Evolutionary conservation across 2,329 filamentous ascomycete species (phyloP), one percentile per base, ranked within the genome.

Genomic region (Thelonectria olida): DNA sequence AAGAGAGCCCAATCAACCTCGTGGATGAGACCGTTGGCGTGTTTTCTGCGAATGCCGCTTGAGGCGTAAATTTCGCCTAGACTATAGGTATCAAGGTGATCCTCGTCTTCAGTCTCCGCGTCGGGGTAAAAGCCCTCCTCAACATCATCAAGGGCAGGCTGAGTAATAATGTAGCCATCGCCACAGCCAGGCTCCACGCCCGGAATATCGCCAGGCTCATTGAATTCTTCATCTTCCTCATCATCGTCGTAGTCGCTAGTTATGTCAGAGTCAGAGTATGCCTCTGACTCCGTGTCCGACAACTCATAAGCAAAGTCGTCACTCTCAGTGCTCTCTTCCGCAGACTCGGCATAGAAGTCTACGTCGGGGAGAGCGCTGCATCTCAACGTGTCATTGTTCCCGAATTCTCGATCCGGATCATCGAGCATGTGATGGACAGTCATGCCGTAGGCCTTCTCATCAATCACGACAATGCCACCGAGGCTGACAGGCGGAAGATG

Each of bases 391-490:
- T 76, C 66, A 22, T 57, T 62, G 9, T 67, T 66, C 1, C 67
- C 70, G 34, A 79, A 79, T 9, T 82, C 80, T 54, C 78, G 76
- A 4, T 86, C 85, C 1, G 86, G 87, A 58, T 89, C 86, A 81
- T 97, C 95, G 2, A 98, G 86, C 88, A 98, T 95, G 76, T 98
- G 95, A 72, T 98, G 95, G 0, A 98, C 95, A 20, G 93, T 97
- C 92, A 98, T 96, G 12, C 95, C 95, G 71, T 93, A 96, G 0
- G 92, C 88, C 74, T 91, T 89, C 56, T 91, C 88, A 72, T 98
- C 93, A 2, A 98, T 88, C 28, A 96, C 80, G 39, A 98, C 88
- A 4, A 97, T 84, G 8, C 95, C 95, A 12, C 95, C 95, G 67
- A 97, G 93, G 28, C 93, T 96, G 3, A 97, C 95, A 2, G 95